Percentiles rank a stretch among this genome's conserved stretches.
These are phyloP conservation scores for Acanthamoeba culbertsoni DNA, from an alignment of 208 protist species.

Conservation along the genomic window DNA sequence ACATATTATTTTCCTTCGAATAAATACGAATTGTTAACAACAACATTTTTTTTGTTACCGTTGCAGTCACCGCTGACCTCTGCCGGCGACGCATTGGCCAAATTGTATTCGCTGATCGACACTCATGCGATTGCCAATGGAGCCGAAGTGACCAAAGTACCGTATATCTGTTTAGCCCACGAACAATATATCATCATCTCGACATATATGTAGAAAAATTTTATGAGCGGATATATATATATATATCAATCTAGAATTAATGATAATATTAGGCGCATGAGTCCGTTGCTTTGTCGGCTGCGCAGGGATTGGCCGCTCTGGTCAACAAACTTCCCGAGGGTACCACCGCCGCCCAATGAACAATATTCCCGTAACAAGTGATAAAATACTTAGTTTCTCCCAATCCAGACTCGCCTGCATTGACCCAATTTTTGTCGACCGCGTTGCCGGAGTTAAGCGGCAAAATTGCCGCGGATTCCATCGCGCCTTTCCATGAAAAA, in stretches of 20 bases:
- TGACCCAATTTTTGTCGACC: not conserved
- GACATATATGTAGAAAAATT: too few relatives aligned
- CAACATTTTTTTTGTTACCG: not conserved
- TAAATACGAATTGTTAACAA: too few relatives aligned
- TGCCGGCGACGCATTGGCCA: not conserved
- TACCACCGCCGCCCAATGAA: not conserved
- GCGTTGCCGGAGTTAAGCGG: not conserved
- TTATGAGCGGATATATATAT: too few relatives aligned
- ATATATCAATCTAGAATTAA: too few relatives aligned
- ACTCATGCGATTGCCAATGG: not conserved
- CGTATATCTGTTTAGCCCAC: too few relatives aligned
- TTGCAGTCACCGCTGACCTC: not conserved
- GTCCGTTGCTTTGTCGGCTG: not conserved
- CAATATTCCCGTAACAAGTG: not conserved
- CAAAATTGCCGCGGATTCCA: not conserved
- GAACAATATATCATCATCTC: too few relatives aligned
- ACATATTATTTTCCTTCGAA: too few relatives aligned
- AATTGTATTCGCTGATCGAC: not conserved
- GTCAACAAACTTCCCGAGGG: slow-evolving; percentile 41
- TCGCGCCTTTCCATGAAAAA: not conserved
- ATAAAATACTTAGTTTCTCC: not conserved
- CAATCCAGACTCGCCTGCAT: not conserved
- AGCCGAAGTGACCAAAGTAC: not conserved
- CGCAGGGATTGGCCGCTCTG: not conserved
- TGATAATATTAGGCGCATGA: too few relatives aligned